Conservation (phyloP, 192 early-diverging fungal genomes). For the Pecoramyces ruminantium region DNA sequence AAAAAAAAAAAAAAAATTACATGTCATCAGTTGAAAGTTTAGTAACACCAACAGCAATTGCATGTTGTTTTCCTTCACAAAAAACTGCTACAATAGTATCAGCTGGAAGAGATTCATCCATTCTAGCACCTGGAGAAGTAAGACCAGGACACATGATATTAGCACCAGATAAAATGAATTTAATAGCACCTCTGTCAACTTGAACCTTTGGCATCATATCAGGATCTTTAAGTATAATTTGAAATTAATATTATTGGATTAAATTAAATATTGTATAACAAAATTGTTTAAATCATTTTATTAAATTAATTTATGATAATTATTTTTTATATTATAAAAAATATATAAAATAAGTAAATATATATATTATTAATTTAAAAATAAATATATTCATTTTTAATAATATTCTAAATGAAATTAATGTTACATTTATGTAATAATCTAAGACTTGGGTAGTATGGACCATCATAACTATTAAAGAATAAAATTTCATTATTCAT, state of each 20-base stretch:
- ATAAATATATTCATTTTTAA: too few species aligned
- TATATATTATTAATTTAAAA: too few species aligned
- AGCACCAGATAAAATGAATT: slow-evolving; percentile 89
- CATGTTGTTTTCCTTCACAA: slow-evolving; percentile 93
- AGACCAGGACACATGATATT: slow-evolving; percentile 99
- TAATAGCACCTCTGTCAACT: slow-evolving; percentile 93
- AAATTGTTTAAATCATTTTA: too few species aligned
- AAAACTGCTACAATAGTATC: slow-evolving; percentile 69
- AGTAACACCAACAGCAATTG: slow-evolving; percentile 69
- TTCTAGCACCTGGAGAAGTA: slow-evolving; percentile 75
- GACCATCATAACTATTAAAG: slow-evolving; percentile 91
- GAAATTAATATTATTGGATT: too few species aligned
- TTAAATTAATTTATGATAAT: too few species aligned
- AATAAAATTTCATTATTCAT: slow-evolving; percentile 72
- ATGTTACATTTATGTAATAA: slow-evolving; percentile 75
- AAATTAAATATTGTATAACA: too few species aligned
- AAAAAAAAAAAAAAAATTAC: slow-evolving; percentile 22
- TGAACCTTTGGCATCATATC: slow-evolving; percentile 77
- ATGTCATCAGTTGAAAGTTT: slow-evolving; percentile 84
- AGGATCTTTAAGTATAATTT: too few species aligned
- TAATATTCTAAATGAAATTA: too few species aligned
- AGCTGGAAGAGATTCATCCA: slow-evolving; percentile 51
- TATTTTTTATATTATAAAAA: too few species aligned
- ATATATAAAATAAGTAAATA: too few species aligned
- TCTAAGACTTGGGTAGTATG: slow-evolving; percentile 66